These are phyloP conservation scores for Cucurbita pepo DNA, from an alignment of 306 rosid genomes.

Conservation along the genomic window DNA sequence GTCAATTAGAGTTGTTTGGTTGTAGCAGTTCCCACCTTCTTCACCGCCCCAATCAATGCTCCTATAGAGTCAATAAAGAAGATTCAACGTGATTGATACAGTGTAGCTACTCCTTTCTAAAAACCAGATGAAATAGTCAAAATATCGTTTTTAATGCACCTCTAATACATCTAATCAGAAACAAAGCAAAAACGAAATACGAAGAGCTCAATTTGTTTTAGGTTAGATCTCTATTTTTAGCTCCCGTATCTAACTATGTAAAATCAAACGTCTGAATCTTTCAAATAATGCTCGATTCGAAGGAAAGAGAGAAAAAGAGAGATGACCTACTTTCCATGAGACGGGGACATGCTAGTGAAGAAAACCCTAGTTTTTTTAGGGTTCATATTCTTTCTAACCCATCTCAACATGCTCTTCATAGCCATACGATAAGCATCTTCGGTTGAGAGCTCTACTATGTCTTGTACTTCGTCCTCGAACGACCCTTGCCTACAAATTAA, in stretches of 20 bases:
- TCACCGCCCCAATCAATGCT: conserved; percentile 81
- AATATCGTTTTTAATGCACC: background rate
- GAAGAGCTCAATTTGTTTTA: background rate
- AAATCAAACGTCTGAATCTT: background rate
- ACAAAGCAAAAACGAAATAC: fast-evolving
- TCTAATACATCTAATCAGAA: background rate
- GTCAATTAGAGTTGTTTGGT: conserved; percentile 54
- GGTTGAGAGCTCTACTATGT: conserved; percentile 49
- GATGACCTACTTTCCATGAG: conserved; percentile 56
- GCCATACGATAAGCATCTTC: conserved; percentile 92
- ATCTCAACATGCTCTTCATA: conserved; percentile 83
- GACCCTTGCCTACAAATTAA: conserved; percentile 48
- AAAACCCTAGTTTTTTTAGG: conserved; percentile 75
- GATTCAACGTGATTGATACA: background rate
- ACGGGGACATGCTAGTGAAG: conserved; percentile 99
- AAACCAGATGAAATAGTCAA: background rate
- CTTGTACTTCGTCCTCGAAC: conserved; percentile 62
- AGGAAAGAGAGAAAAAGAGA: background rate
- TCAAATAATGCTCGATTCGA: no score
- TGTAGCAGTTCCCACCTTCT: conserved; percentile 57
- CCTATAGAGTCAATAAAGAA: conserved; percentile 17
- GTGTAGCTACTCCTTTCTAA: background rate
- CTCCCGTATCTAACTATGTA: background rate
- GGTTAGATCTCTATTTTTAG: no score
- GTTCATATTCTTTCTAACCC: conserved; percentile 78